Base-by-base conservation (phyloP, 306 rosid genomes). In the Castanopsis chinensis region DNA sequence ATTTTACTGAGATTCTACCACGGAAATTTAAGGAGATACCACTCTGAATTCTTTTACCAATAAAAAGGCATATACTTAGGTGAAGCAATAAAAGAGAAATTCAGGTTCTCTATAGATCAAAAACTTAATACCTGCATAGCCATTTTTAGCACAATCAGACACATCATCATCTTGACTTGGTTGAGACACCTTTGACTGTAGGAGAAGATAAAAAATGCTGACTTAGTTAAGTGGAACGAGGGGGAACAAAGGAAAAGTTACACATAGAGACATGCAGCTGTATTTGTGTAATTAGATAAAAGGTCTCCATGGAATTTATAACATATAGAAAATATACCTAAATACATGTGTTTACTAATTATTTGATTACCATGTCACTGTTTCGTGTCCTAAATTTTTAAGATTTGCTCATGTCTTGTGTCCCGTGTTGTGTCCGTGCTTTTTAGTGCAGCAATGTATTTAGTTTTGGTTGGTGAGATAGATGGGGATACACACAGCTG, bases 91-190 rank as follows among this genome's bases (percentile, higher is more conserved):
- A n/a, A 68, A 70, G 6, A 61, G 28, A 30, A 6, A 58, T 35
- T 25, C 11, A 23, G 32, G 64, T 21, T 74, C 32, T 25, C 37
- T 41, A 78, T 28, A 63, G 6, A 57, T 71, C 56, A 67, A n/a
- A 65, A 82, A 19, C 70, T 19, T 60, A 33, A 63, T 90, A 95
- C 99, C 98, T 76, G 96, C 96, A 79, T 93, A 90, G 70, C 99
- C 98, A 19, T 80, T 74, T 82, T 78, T 88, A 79, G 96, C 97
- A 69, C 99, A 95, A 43, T 93, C 97, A 5, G 97, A 93, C 84
- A 76, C 79, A 63, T 53, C 78, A 15, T 85, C 89, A 49, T 84
- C 93, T 80, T 88, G n/a, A n/a, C n/a, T 88, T 32, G 73, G 80
- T 83, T 90, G 89, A 56, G 84, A 61, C 69, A 83, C 28, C 81